A percentile compares a stretch with the other conserved stretches of the same genome.
These are phyloP conservation scores for Piper longum DNA, from an alignment of 164 flowering plant species.

Conservation along the genomic window DNA sequence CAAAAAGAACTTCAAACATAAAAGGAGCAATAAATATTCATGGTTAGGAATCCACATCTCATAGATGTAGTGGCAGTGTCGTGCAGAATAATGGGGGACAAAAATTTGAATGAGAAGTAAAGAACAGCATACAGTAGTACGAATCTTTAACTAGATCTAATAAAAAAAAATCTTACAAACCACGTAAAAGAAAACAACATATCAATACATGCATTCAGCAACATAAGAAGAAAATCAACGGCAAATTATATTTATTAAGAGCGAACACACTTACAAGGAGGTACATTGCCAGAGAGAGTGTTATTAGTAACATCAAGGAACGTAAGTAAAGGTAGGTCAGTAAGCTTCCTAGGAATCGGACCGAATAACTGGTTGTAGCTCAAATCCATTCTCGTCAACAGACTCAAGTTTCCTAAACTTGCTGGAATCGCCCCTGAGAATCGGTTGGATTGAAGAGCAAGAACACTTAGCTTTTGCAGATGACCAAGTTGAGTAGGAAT, in stretches of 20 bases:
- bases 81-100: too few species aligned
- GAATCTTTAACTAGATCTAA: background rate
- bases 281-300: constrained; percentile 72
- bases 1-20: background rate
- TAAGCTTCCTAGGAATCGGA: constrained; percentile 56
- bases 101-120: too few species aligned
- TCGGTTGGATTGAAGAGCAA: constrained; percentile 61
- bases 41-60: background rate
- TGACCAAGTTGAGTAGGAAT: constrained; percentile 72
- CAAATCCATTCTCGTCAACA: constrained; percentile 65
- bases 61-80: too few species aligned
- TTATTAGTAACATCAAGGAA: constrained; percentile 72
- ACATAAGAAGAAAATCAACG: background rate
- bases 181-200: background rate
- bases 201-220: background rate
- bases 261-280: constrained; percentile 33
- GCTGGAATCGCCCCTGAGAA: constrained; percentile 86
- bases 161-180: background rate
- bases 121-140: too few species aligned
- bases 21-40: background rate
- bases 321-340: constrained; percentile 37
- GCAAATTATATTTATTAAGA: too few species aligned
- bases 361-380: constrained; percentile 76
- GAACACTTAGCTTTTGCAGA: constrained; percentile 57
- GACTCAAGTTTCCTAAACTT: constrained; percentile 51